Conservation (phyloP, 2,329 filamentous ascomycete genomes). For the Phialophora expanda region DNA sequence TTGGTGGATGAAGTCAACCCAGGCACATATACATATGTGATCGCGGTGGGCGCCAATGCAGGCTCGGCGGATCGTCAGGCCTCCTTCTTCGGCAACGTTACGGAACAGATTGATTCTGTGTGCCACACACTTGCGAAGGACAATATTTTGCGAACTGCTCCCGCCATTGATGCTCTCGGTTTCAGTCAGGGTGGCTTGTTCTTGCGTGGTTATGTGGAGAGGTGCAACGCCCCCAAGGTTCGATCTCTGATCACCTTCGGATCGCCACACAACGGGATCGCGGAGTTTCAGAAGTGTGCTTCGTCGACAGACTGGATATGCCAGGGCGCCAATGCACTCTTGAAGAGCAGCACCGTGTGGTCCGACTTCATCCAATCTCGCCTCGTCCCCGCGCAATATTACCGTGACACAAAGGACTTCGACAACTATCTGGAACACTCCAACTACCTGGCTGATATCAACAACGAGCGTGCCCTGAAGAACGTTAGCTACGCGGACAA, state of each 20-base stretch:
- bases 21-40: slow-evolving; percentile 81
- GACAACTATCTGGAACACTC: slow-evolving; percentile 77
- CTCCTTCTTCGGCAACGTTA: slow-evolving; percentile 91
- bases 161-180: slow-evolving; percentile 85
- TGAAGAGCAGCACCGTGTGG: slow-evolving; percentile 79
- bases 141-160: slow-evolving; percentile 79
- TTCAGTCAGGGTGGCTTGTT: slow-evolving; percentile 98
- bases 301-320: slow-evolving; percentile 75
- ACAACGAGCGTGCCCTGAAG: slow-evolving; percentile 83
- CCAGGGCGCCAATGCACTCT: slow-evolving; percentile 74
- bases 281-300: slow-evolving; percentile 76
- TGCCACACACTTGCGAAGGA: slow-evolving; percentile 78
- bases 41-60: slow-evolving; percentile 71
- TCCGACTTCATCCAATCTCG: slow-evolving; percentile 74
- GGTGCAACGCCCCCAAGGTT: slow-evolving; percentile 75
- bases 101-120: slow-evolving; percentile 74
- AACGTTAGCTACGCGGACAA: slow-evolving; percentile 75
- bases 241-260: slow-evolving; percentile 85
- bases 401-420: slow-evolving; percentile 72
- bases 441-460: slow-evolving; percentile 93
- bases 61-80: slow-evolving; percentile 72
- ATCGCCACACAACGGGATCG: slow-evolving; percentile 90
- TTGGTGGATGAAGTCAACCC: slow-evolving; percentile 76
- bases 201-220: slow-evolving; percentile 85
- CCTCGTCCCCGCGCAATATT: slow-evolving; percentile 94